Percentiles rank a stretch among this genome's conserved stretches.
Evolutionary conservation across 2,329 filamentous ascomycete species (phyloP).

Genomic region (Pseudogymnoascus sp.): DNA sequence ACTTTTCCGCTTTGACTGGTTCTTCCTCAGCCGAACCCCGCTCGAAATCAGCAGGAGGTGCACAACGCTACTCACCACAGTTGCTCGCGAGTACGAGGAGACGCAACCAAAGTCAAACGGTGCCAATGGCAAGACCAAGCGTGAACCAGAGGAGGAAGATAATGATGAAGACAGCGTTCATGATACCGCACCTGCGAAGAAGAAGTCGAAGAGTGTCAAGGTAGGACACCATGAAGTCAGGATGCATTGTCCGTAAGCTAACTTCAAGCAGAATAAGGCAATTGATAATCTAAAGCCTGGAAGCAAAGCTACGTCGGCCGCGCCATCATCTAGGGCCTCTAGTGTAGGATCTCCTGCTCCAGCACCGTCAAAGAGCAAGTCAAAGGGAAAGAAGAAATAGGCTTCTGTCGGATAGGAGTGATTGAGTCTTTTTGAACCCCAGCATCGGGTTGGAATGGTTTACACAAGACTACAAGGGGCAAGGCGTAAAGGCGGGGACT

Average conservation of each 20-base stretch:
- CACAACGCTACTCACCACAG: conserved; percentile 87
- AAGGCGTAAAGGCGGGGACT: conserved; percentile 3
- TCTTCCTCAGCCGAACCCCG: conserved; percentile 91
- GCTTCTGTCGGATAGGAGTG: neutral
- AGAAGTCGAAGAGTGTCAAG: conserved; percentile 89
- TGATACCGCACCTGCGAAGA: conserved; percentile 79
- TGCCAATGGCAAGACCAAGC: conserved; percentile 62
- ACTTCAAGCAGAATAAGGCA: conserved; percentile 69
- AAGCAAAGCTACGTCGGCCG: conserved; percentile 68
- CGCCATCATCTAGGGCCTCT: conserved; percentile 69
- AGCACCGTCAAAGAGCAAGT: conserved; percentile 26
- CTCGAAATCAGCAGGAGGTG: conserved; percentile 88
- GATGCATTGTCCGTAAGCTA: neutral
- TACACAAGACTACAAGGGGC: neutral
- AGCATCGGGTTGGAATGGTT: neutral
- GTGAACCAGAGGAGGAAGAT: conserved; percentile 70
- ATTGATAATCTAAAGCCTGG: conserved; percentile 77
- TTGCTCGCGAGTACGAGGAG: conserved; percentile 89
- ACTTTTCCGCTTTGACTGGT: conserved; percentile 98
- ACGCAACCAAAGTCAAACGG: conserved; percentile 42
- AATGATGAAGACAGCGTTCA: conserved; percentile 77
- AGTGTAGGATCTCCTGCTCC: conserved; percentile 76
- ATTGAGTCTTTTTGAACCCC: neutral
- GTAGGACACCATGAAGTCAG: conserved; percentile 40
- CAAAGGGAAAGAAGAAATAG: conserved; percentile 5